Evolutionary conservation across 371 early-diverging fungal genomes (phyloP), one percentile per base, ranked within the genome.

Genomic region (Gilbertella persicaria): DNA sequence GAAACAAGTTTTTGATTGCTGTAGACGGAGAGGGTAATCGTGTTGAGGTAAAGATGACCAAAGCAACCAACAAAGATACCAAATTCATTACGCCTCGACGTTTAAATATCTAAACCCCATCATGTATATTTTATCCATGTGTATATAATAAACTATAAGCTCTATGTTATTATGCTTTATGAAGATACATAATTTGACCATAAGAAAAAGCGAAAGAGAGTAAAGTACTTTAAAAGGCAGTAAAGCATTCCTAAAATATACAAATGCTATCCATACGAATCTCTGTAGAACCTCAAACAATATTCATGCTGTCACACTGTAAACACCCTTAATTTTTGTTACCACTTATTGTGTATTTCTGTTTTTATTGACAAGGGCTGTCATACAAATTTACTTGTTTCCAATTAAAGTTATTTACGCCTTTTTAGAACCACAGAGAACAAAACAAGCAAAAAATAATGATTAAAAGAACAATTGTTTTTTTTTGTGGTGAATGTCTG

Each of bases 21-120:
- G 67, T 72, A 1, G 78, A 77, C 59, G 63, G 61, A 16, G 50
- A 68, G 44, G 78, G 78, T 9, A 77, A 73, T 29, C 64, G 57
- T 45, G 71, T 77, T 2, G 67, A 77, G 49, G 74, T 77, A 2
- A 62, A 66, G 28, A 77, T 77, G 78, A 73, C 69, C 0, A 77
- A 71, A 37, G 78, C 78, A 10, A 71, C 60, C 14, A 60, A 50
- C 50, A 71, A 69, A 47, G 64, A 69, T 46, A 47, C 67, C 30
- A 65, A 67, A 30, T 69, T 71, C 40, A 46, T 56, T 12, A 73
- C 72, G 2, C 78, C 78, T 42, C 55, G 73, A n/a, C 62, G 71
- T 45, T 57, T 65, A 28, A 53, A 55, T 40, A 52, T 51, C n/a
- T 62, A 58, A 53, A n/a, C 19, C 9, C 12, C 13, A 14, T 45